A percentile compares a stretch with the other conserved stretches of the same genome.
Conservation (phyloP, 257 asterid species). For the Scutellaria baicalensis region DNA sequence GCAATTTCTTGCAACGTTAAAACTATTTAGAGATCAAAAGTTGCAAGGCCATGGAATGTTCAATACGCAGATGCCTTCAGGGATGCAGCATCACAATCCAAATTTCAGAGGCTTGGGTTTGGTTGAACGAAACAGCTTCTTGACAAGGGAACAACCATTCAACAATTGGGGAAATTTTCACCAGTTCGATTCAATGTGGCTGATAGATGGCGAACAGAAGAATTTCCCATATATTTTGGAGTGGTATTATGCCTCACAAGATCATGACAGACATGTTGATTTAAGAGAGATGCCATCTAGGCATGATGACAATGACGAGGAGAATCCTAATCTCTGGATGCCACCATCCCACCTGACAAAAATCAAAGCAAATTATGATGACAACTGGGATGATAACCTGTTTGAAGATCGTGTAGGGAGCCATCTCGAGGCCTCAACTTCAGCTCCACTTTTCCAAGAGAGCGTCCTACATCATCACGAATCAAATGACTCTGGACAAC, state of each 20-base stretch:
- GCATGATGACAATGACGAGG: slow-evolving; percentile 15
- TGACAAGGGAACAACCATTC: slow-evolving; percentile 32
- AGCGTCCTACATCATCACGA: slow-evolving; percentile 53
- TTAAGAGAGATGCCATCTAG: slow-evolving; percentile 23
- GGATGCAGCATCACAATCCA: slow-evolving; percentile 36
- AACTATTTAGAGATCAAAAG: slow-evolving; percentile 65
- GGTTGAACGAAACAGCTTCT: slow-evolving; percentile 31
- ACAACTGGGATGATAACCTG: slow-evolving; percentile 45
- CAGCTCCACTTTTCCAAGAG: slow-evolving; percentile 65
- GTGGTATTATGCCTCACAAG: slow-evolving; percentile 67
- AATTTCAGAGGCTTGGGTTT: slow-evolving; percentile 27
- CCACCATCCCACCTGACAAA: slow-evolving; percentile 32
- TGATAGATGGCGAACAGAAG: slow-evolving; percentile 50
- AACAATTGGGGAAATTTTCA: slow-evolving; percentile 27
- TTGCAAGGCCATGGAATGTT: slow-evolving; percentile 33
- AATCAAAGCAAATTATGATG: slow-evolving; percentile 20
- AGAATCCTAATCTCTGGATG: slow-evolving; percentile 30
- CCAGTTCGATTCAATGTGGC: slow-evolving; percentile 58
- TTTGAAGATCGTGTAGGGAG: slow-evolving; percentile 39
- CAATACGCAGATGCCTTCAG: slow-evolving; percentile 24
- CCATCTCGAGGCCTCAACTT: slow-evolving; percentile 64
- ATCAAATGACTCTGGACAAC: slow-evolving; percentile 12
- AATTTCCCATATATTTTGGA: slow-evolving; percentile 76
- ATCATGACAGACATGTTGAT: slow-evolving; percentile 32
- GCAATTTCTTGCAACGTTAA: slow-evolving; percentile 58